phyloP scores from a whole-genome alignment of 108 stramenopile species.

The Skeletonema marinoi region DNA sequence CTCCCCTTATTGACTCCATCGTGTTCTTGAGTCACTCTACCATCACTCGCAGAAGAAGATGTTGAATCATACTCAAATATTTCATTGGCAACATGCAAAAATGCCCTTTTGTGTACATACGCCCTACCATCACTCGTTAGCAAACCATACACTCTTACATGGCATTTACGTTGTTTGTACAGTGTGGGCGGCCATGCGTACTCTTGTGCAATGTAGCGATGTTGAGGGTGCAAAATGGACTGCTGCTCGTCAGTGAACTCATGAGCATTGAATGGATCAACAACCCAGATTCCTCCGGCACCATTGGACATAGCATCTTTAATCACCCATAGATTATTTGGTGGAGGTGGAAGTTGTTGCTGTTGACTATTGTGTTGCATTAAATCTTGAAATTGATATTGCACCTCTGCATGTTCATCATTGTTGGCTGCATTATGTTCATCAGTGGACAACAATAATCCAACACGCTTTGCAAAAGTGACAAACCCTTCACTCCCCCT shows the following conservation, averaged over 20 bases:
- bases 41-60: too few species aligned
- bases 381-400: constrained; percentile 45
- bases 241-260: constrained; percentile 29
- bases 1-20: constrained; percentile 6
- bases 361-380: not conserved
- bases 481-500: constrained; percentile 53
- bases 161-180: constrained; percentile 71
- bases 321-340: constrained; percentile 74
- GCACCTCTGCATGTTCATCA: not conserved
- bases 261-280: constrained; percentile 51
- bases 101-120: constrained; percentile 72
- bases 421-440: not conserved
- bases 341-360: constrained; percentile 24
- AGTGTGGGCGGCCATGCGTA: constrained; percentile 83
- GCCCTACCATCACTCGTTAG: constrained; percentile 72
- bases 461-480: constrained; percentile 43
- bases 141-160: constrained; percentile 80
- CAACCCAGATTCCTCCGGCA: constrained; percentile 86
- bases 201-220: constrained; percentile 74
- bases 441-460: constrained; percentile 17
- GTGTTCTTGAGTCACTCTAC: not conserved
- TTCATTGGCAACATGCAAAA: constrained; percentile 89
- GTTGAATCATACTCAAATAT: constrained; percentile 36
- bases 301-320: constrained; percentile 86
- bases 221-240: constrained; percentile 45